phyloP scores from a whole-genome alignment of 805 yeast genomes.

The Lachancea sp. region DNA sequence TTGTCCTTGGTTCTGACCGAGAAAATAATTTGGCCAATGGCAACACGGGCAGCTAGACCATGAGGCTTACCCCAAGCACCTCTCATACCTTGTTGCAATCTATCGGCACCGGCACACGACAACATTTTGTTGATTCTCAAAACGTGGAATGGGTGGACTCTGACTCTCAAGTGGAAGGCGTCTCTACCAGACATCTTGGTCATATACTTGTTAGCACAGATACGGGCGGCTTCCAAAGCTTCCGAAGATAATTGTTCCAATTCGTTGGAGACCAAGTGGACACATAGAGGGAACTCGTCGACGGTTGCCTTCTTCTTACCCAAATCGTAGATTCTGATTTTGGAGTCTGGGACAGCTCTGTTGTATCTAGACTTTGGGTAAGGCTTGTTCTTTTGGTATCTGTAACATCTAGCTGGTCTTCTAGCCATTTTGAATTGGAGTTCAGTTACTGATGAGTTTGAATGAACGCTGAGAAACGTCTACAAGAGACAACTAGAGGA shows the following conservation, averaged over 20 bases:
- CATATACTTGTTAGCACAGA: slow-evolving; percentile 99
- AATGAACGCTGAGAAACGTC: background rate
- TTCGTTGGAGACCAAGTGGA: slow-evolving; percentile 98
- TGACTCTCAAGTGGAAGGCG: slow-evolving; percentile 98
- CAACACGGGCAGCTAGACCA: slow-evolving; percentile 99
- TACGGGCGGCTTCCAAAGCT: slow-evolving; percentile 99
- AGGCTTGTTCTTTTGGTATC: slow-evolving; percentile 99
- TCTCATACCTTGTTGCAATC: slow-evolving; percentile 99
- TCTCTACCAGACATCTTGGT: slow-evolving; percentile 98
- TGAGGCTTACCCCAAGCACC: slow-evolving; percentile 99
- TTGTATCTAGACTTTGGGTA: slow-evolving; percentile 99
- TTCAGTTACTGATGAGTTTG: background rate
- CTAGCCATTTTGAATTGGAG: slow-evolving; percentile 85
- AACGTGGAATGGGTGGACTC: slow-evolving; percentile 99
- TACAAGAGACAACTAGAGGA: no score
- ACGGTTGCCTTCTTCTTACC: slow-evolving; percentile 99
- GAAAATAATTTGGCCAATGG: slow-evolving; percentile 96
- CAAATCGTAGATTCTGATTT: slow-evolving; percentile 97
- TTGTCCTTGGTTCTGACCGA: slow-evolving; percentile 97
- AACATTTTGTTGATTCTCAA: slow-evolving; percentile 99
- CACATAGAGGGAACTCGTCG: slow-evolving; percentile 99
- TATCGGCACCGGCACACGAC: slow-evolving; percentile 99
- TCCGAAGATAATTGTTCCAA: slow-evolving; percentile 98
- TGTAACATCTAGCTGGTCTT: slow-evolving; percentile 99
- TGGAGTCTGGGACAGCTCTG: slow-evolving; percentile 99